A percentile compares a stretch with the other conserved stretches of the same genome.
Conservation (phyloP, 1,284 basidiomycete genomes). For the Stygiomarasmius scandens region DNA sequence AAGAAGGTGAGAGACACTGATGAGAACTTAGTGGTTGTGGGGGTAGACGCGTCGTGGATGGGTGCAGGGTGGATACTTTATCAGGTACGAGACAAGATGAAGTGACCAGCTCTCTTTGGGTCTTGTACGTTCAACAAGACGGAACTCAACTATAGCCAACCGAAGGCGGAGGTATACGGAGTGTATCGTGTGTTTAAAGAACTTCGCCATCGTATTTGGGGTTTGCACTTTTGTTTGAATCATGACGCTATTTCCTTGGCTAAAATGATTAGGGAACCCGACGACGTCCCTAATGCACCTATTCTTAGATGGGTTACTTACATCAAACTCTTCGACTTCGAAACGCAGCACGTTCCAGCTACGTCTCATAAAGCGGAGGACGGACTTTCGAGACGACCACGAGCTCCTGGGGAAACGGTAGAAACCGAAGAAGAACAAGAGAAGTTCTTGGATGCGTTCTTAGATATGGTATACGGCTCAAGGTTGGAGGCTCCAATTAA, state of each 20-base stretch:
- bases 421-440: conserved; percentile 22
- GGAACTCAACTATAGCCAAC: conserved; percentile 38
- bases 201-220: conserved; percentile 30
- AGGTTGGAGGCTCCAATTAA: not conserved
- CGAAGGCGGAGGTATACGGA: conserved; percentile 40
- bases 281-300: conserved; percentile 35
- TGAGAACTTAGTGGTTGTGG: conserved; percentile 32
- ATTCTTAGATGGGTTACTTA: conserved; percentile 37
- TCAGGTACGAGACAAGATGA: conserved; percentile 25
- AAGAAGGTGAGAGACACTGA: conserved; percentile 15
- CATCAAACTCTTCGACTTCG: conserved; percentile 34
- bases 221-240: conserved; percentile 34
- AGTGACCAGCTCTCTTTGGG: conserved; percentile 30
- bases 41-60: conserved; percentile 34
- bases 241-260: conserved; percentile 35
- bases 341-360: conserved; percentile 32
- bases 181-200: conserved; percentile 35
- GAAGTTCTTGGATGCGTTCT: conserved; percentile 17
- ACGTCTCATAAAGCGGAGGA: conserved; percentile 29
- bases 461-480: not conserved
- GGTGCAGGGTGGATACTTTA: conserved; percentile 36
- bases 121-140: conserved; percentile 34
- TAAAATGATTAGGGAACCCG: conserved; percentile 36
- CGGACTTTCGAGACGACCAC: conserved; percentile 28
- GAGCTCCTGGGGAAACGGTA: conserved; percentile 15